A percentile compares a stretch with the other conserved stretches of the same genome.
Evolutionary conservation across 1,139 yeast species (phyloP).

Genomic region (Arxiozyma heterogenica): DNA sequence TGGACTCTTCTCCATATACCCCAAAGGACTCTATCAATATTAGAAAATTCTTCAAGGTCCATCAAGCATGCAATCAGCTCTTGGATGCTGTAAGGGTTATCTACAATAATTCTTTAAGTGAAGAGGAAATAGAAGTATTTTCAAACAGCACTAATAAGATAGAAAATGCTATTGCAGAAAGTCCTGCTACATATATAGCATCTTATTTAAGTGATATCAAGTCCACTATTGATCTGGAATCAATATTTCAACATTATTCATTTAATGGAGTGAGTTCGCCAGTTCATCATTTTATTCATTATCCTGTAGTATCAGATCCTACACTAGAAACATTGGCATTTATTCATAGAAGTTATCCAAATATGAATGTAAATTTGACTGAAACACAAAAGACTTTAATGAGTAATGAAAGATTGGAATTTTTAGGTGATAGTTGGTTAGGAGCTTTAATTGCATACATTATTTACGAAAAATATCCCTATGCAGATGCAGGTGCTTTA

Average conservation of each 20-base stretch:
- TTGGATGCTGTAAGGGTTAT: slow-evolving; percentile 11
- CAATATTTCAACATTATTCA: slow-evolving; percentile 7
- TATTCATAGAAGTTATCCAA: slow-evolving; percentile 13
- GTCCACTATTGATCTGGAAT: slow-evolving; percentile 4
- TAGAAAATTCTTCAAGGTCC: slow-evolving; percentile 14
- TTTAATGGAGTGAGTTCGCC: slow-evolving; percentile 9
- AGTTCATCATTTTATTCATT: slow-evolving; percentile 10
- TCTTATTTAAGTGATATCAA: slow-evolving; percentile 5
- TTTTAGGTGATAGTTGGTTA: slow-evolving; percentile 77
- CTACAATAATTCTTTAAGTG: slow-evolving; percentile 7
- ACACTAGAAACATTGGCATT: slow-evolving; percentile 17
- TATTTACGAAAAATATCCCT: slow-evolving; percentile 52
- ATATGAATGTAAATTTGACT: slow-evolving; percentile 11
- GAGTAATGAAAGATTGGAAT: slow-evolving; percentile 73
- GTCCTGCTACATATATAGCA: slow-evolving; percentile 12
- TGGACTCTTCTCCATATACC: background rate
- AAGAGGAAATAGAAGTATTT: slow-evolving; percentile 6
- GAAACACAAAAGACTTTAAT: slow-evolving; percentile 11
- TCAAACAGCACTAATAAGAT: slow-evolving; percentile 3
- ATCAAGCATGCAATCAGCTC: slow-evolving; percentile 12
- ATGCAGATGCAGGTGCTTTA: slow-evolving; percentile 67
- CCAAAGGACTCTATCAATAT: slow-evolving; percentile 2
- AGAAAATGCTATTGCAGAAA: slow-evolving; percentile 10
- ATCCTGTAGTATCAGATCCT: slow-evolving; percentile 9
- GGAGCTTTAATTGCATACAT: slow-evolving; percentile 59